Percentiles rank a stretch among this genome's conserved stretches.
Evolutionary conservation across 116 monocot species (phyloP).

Genomic region (Dioscorea cayenensis): DNA sequence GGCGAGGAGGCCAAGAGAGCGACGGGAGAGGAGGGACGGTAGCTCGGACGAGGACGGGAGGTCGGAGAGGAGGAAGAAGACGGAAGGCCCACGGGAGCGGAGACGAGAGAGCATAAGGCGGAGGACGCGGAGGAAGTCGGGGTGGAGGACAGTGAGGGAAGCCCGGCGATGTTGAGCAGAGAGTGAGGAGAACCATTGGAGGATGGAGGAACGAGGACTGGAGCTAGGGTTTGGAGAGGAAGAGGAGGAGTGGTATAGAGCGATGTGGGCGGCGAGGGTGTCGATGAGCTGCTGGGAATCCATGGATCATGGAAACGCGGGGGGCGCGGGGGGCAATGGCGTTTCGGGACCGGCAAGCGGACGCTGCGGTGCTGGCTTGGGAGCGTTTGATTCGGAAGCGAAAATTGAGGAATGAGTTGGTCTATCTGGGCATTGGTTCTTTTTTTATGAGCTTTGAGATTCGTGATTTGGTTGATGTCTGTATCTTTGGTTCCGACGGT

Average conservation of each 20-base stretch:
- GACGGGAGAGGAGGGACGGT: constrained; percentile 61
- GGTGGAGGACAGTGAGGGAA: constrained; percentile 51
- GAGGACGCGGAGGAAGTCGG: constrained; percentile 39
- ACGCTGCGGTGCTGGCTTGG: too few species aligned
- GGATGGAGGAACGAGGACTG: constrained; percentile 41
- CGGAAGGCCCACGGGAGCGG: constrained; percentile 31
- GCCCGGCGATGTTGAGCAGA: constrained; percentile 43
- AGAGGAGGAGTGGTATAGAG: constrained; percentile 52
- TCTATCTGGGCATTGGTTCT: too few species aligned
- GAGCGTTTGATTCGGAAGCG: too few species aligned
- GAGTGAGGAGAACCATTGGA: constrained; percentile 78
- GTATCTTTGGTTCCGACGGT: too few species aligned
- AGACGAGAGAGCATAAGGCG: constrained; percentile 56
- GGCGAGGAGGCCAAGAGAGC: constrained; percentile 55
- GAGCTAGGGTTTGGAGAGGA: constrained; percentile 18
- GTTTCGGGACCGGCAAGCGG: too few species aligned
- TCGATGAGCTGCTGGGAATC: constrained; percentile 49
- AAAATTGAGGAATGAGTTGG: too few species aligned
- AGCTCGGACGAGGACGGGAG: constrained; percentile 36
- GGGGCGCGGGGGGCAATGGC: too few species aligned
- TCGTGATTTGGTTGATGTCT: too few species aligned
- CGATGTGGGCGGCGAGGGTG: constrained; percentile 72
- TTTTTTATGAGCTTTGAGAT: too few species aligned
- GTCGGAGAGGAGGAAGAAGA: constrained; percentile 84
- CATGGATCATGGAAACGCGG: constrained; percentile 16